These are phyloP conservation scores for Epithemia pelagica DNA, from an alignment of 108 stramenopile genomes.

Conservation along the genomic window DNA sequence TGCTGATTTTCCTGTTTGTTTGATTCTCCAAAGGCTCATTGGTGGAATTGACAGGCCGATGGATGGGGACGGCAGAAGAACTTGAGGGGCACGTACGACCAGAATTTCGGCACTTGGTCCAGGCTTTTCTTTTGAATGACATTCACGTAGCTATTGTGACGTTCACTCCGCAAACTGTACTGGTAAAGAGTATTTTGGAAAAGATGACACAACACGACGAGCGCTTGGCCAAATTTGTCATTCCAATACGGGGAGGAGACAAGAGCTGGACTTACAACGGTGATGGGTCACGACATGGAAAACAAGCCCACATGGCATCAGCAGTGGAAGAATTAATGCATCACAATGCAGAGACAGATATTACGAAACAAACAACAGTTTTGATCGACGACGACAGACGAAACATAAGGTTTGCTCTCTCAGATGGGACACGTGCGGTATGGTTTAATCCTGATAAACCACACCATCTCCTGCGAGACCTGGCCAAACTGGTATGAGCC, in stretches of 20 bases:
- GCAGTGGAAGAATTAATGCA: constrained; percentile 83
- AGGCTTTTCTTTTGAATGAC: constrained; percentile 32
- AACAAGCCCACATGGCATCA: constrained; percentile 90
- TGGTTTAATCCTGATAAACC: constrained; percentile 82
- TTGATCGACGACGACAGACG: constrained; percentile 90
- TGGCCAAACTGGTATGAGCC: constrained; percentile 46
- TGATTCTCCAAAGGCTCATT: no score
- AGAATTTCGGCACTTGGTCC: constrained; percentile 67
- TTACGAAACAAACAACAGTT: constrained; percentile 75
- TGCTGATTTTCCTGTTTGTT: no score
- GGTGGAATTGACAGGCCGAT: not conserved
- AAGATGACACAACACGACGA: constrained; percentile 17
- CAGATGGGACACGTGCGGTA: constrained; percentile 66
- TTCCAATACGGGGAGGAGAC: constrained; percentile 84
- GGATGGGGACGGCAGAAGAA: constrained; percentile 49
- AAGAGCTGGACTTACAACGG: constrained; percentile 80
- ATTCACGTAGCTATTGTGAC: constrained; percentile 90
- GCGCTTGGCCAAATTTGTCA: constrained; percentile 2
- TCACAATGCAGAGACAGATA: constrained; percentile 25
- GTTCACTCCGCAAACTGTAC: constrained; percentile 69
- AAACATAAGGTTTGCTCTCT: constrained; percentile 73
- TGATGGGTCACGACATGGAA: constrained; percentile 61
- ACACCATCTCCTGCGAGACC: constrained; percentile 49
- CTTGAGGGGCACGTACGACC: constrained; percentile 80
- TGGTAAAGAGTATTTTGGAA: constrained; percentile 77